Evolutionary conservation across 2,329 filamentous ascomycete species (phyloP), one percentile per base, ranked within the genome.

Genomic region (Phialophora chinensis): DNA sequence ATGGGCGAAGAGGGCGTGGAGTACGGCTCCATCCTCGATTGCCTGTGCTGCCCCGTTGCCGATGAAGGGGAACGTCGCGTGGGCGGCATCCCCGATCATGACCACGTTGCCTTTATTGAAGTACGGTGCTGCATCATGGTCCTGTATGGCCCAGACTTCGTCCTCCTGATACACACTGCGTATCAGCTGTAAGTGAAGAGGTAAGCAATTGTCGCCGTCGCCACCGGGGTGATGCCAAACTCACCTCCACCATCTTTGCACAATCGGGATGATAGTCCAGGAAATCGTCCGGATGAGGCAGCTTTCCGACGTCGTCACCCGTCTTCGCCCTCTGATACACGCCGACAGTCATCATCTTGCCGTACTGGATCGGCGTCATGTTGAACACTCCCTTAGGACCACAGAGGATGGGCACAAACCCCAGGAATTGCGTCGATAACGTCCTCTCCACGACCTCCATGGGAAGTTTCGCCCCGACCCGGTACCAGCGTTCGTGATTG

Each of bases 31-130:
- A 33, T 60, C 57, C 47, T 60, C 57, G 25, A 60, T 47, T 4
- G 57, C 57, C 57, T 60, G 57, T n/a, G 38, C 57, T 47, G 57
- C 57, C 50, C 57, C 38, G 11, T 58, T 58, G n/a, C 55, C 55
- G n/a, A 60, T 50, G 27, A 60, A 60, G 12, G 57, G 57, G 23
- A 49, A 29, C 6, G 57, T 60, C 12, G 57, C 38, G n/a, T 60
- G 57, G 1, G 57, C 57, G 14, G 57, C 57, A 35, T 60, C 57
- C 25, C 57, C 57, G 11, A 60, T 60, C 57, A 60, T 60, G 57
- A 50, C 57, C 14, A 60, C 57, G 35, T 33, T 60, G 38, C 44
- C 38, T 25, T 27, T 47, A 14, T 60, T 29, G 57, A 49, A 60
- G 27, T 14, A 50, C 10, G 57, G 57, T 4, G 57, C 57, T 6